Evolutionary conservation across 2,329 filamentous ascomycete species (phyloP).

Genomic region (Volutella citrinella): DNA sequence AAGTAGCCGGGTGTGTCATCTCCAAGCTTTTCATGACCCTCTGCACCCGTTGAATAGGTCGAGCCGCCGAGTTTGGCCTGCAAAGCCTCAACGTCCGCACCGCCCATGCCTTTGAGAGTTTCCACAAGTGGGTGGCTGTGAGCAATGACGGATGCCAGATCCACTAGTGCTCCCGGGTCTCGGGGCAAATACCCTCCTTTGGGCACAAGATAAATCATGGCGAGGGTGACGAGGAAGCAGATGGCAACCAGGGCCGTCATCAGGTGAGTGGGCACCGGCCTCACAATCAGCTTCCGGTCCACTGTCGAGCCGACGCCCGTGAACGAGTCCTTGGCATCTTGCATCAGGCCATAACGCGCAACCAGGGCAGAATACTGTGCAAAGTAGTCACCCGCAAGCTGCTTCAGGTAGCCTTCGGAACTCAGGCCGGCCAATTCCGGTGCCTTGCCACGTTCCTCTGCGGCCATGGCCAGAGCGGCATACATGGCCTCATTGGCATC

Average conservation of each 20-base stretch:
- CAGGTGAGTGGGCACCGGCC: slow-evolving; percentile 28
- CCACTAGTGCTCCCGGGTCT: slow-evolving; percentile 32
- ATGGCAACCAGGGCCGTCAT: slow-evolving; percentile 27
- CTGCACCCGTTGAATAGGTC: slow-evolving; percentile 32
- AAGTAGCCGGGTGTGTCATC: slow-evolving; percentile 21
- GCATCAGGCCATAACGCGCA: slow-evolving; percentile 29
- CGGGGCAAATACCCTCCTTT: slow-evolving; percentile 34
- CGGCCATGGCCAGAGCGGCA: slow-evolving; percentile 28
- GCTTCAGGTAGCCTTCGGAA: slow-evolving; percentile 19
- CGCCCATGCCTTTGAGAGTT: slow-evolving; percentile 32
- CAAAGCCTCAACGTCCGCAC: slow-evolving; percentile 26
- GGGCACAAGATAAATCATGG: slow-evolving; percentile 21
- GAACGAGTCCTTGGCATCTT: slow-evolving; percentile 13
- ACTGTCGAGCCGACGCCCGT: slow-evolving; percentile 23
- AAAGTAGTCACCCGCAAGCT: slow-evolving; percentile 30
- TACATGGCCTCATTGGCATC: slow-evolving; percentile 31
- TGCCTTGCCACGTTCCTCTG: slow-evolving; percentile 14
- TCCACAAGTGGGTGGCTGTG: slow-evolving; percentile 35
- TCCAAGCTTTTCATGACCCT: slow-evolving; percentile 31
- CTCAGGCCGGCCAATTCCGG: slow-evolving; percentile 22
- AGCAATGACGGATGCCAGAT: slow-evolving; percentile 32
- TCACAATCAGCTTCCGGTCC: slow-evolving; percentile 29
- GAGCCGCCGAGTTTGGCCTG: slow-evolving; percentile 24
- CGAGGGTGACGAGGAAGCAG: slow-evolving; percentile 21
- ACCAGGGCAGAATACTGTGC: slow-evolving; percentile 33